Conservation (phyloP, 2,329 filamentous ascomycete species). For the Fusarium citri region DNA sequence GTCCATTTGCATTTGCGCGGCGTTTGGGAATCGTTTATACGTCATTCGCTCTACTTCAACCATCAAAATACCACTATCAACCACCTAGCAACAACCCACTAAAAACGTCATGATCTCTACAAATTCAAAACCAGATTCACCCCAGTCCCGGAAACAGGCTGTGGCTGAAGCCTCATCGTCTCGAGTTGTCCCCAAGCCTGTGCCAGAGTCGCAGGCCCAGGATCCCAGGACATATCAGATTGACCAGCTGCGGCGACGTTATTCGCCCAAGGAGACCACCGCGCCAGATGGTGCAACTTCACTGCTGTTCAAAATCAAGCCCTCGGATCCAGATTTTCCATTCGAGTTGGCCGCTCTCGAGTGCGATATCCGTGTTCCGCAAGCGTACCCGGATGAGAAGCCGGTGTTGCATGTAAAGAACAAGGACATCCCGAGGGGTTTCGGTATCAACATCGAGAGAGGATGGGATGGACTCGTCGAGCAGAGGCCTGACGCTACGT, state of each 20-base stretch:
- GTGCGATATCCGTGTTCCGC: constrained; percentile 75
- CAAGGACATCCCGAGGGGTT: constrained; percentile 75
- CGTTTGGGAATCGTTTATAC: constrained; percentile 23
- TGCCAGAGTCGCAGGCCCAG: constrained; percentile 71
- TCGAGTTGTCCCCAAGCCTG: constrained; percentile 71
- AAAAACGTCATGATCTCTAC: constrained; percentile 55
- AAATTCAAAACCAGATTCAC: constrained; percentile 41
- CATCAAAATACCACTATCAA: constrained; percentile 15
- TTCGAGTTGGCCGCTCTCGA: constrained; percentile 78
- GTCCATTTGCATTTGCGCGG: constrained; percentile 6
- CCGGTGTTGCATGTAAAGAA: constrained; percentile 75
- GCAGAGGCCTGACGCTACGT: constrained; percentile 65
- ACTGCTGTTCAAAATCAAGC: constrained; percentile 72
- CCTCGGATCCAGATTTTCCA: constrained; percentile 86
- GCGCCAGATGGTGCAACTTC: constrained; percentile 63
- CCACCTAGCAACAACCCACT: constrained; percentile 5
- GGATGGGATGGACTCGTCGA: constrained; percentile 76
- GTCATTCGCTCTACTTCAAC: background rate
- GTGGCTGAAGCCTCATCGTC: constrained; percentile 58
- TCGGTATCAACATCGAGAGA: constrained; percentile 79
- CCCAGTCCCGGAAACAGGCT: constrained; percentile 57
- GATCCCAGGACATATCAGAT: constrained; percentile 81
- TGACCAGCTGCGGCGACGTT: constrained; percentile 77
- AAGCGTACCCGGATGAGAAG: constrained; percentile 67
- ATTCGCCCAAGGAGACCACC: constrained; percentile 60